Evolutionary conservation across 768 basidiomycete genomes (phyloP).

Genomic region (Boletus rex-veris): DNA sequence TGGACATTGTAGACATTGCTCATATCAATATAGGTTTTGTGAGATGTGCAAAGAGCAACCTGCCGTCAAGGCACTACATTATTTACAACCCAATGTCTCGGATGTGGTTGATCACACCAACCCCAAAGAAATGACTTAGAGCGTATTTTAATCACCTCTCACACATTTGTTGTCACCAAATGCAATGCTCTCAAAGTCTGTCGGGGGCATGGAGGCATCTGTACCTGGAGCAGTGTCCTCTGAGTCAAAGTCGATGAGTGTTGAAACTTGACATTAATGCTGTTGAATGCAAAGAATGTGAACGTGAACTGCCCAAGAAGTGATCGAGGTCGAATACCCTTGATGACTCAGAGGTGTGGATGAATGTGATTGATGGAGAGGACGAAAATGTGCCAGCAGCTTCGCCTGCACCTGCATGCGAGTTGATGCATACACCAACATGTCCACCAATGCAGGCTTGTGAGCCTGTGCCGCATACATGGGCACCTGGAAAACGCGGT

Average conservation of each 20-base stretch:
- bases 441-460: no score
- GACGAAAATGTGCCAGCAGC: slow-evolving; percentile 13
- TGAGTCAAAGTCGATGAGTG: no score
- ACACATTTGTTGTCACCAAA: slow-evolving; percentile 53
- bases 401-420: background rate
- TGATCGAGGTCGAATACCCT: slow-evolving; percentile 43
- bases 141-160: slow-evolving; percentile 61
- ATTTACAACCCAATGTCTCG: slow-evolving; percentile 67
- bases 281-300: slow-evolving; percentile 26
- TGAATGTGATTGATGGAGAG: slow-evolving; percentile 38
- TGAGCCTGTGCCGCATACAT: no score
- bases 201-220: no score
- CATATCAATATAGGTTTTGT: slow-evolving; percentile 53
- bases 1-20: no score
- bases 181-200: slow-evolving; percentile 3
- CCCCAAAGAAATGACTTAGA: slow-evolving; percentile 56
- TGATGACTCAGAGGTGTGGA: slow-evolving; percentile 34
- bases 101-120: slow-evolving; percentile 68
- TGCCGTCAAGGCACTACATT: slow-evolving; percentile 60
- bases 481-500: slow-evolving; percentile 15
- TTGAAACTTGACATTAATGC: no score
- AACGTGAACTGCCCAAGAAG: slow-evolving; percentile 34
- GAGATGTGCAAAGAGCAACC: slow-evolving; percentile 70
- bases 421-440: no score
- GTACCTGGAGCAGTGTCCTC: no score